phyloP scores from a whole-genome alignment of 2,329 filamentous ascomycete species.

The Aspergillus proliferans region DNA sequence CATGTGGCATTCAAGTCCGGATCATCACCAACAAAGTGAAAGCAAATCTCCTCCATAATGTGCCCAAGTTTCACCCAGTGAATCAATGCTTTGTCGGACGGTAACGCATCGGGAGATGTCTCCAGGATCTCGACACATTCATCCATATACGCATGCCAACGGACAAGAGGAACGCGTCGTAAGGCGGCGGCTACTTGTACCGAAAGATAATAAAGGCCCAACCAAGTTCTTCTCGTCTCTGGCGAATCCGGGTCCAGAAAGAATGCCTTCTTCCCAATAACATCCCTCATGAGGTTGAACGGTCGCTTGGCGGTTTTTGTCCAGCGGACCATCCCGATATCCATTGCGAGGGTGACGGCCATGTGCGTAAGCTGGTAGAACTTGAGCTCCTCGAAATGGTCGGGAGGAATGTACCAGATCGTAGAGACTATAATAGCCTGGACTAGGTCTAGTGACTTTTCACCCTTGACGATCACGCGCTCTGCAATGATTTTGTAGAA shows the following conservation, averaged over 20 bases:
- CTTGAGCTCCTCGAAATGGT: constrained; percentile 78
- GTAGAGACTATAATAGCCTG: constrained; percentile 69
- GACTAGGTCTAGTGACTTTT: constrained; percentile 76
- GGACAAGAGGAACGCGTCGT: constrained; percentile 52
- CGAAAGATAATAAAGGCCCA: constrained; percentile 56
- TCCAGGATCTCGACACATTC: constrained; percentile 55
- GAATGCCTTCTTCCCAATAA: constrained; percentile 32
- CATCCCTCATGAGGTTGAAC: constrained; percentile 32
- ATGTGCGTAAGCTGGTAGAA: constrained; percentile 84
- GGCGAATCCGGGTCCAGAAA: constrained; percentile 46
- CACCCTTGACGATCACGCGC: constrained; percentile 64
- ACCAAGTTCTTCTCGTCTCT: constrained; percentile 54
- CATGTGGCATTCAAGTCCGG: constrained; percentile 48
- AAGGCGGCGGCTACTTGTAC: constrained; percentile 56
- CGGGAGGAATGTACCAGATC: constrained; percentile 81
- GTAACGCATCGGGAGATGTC: constrained; percentile 50
- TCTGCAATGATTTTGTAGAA: constrained; percentile 69
- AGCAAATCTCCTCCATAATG: constrained; percentile 62
- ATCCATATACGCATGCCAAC: constrained; percentile 59
- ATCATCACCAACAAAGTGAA: constrained; percentile 63
- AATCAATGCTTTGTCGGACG: constrained; percentile 50
- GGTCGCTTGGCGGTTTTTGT: constrained; percentile 30
- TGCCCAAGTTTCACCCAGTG: constrained; percentile 55
- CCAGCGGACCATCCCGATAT: constrained; percentile 67
- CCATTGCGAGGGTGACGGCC: constrained; percentile 73